A percentile compares a stretch with the other conserved stretches of the same genome.
Evolutionary conservation across 441 rosid genomes (phyloP).

Genomic region (Gossypium schwendimanii): DNA sequence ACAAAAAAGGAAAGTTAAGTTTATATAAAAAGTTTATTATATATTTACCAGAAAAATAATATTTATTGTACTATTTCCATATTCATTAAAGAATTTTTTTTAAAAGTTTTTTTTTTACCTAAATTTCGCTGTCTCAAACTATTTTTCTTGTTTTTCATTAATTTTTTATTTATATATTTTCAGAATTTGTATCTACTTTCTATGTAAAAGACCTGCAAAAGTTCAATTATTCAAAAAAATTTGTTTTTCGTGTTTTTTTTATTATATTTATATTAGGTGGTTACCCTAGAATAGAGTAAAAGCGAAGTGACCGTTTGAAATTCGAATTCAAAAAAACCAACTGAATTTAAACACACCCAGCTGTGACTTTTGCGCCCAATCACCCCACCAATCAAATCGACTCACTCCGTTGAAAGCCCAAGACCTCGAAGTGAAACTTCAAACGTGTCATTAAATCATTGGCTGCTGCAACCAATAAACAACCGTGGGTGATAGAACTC

Average conservation of each 20-base stretch:
- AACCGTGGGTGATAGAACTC: not conserved
- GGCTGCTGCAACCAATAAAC: constrained; percentile 9
- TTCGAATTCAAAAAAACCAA: constrained; percentile 56
- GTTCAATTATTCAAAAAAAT: constrained; percentile 6
- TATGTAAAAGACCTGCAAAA: constrained; percentile 2
- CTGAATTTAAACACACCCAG: constrained; percentile 5
- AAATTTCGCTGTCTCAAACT: not conserved
- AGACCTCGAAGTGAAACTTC: not conserved
- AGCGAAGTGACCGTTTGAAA: constrained; percentile 65
- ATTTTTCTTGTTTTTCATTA: not conserved
- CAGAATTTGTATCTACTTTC: not conserved
- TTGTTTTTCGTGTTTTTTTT: not conserved
- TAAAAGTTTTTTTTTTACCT: too few relatives aligned
- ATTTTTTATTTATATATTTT: not conserved
- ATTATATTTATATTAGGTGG: not conserved
- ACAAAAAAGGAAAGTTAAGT: not conserved
- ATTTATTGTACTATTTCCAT: not conserved
- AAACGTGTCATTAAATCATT: constrained; percentile 20
- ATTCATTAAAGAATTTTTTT: not conserved
- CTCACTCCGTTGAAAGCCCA: not conserved
- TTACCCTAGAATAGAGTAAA: not conserved
- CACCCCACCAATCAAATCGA: constrained; percentile 18
- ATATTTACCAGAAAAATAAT: too few relatives aligned
- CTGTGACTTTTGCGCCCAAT: constrained; percentile 21
- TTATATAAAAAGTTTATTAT: too few relatives aligned